These are phyloP conservation scores for Sextonia rubra DNA, from an alignment of 164 flowering plant genomes.

Conservation along the genomic window DNA sequence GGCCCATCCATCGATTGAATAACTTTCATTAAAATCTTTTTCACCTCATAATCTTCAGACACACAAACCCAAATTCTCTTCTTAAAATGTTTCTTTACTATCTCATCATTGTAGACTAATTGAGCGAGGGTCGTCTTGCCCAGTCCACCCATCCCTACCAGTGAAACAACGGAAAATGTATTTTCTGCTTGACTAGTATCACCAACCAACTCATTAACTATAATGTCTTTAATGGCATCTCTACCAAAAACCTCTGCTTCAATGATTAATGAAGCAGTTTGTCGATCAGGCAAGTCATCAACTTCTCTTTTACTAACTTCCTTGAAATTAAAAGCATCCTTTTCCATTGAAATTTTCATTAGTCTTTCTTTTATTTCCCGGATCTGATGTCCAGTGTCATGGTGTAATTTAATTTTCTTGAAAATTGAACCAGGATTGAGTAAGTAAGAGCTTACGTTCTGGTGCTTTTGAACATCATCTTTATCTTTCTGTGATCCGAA, in stretches of 20 bases:
- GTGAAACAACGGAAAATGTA: slow-evolving; percentile 5
- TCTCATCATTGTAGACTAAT: slow-evolving; percentile 13
- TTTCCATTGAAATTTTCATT: slow-evolving; percentile 3
- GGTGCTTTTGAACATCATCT: neutral
- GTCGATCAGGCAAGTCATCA: neutral
- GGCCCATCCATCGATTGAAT: neutral
- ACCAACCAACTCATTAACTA: slow-evolving; percentile 6
- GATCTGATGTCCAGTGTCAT: slow-evolving; percentile 6
- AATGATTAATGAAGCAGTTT: slow-evolving; percentile 1
- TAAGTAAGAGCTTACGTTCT: neutral
- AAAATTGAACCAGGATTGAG: neutral
- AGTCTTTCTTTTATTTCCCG: slow-evolving; percentile 4
- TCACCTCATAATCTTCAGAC: slow-evolving; percentile 10
- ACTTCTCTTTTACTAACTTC: neutral
- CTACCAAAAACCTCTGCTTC: slow-evolving; percentile 6
- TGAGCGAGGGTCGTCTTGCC: slow-evolving; percentile 20
- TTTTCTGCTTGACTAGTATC: neutral
- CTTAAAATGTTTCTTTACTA: neutral
- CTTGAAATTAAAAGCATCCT: neutral
- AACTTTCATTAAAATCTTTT: neutral
- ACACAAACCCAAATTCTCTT: slow-evolving; percentile 16
- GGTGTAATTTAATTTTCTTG: neutral
- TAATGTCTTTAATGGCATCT: neutral
- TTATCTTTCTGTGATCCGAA: neutral
- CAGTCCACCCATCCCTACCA: slow-evolving; percentile 19